Evolutionary conservation across 768 basidiomycete genomes (phyloP), one percentile per base, ranked within the genome.

Genomic region (Thelephora ganbajun): DNA sequence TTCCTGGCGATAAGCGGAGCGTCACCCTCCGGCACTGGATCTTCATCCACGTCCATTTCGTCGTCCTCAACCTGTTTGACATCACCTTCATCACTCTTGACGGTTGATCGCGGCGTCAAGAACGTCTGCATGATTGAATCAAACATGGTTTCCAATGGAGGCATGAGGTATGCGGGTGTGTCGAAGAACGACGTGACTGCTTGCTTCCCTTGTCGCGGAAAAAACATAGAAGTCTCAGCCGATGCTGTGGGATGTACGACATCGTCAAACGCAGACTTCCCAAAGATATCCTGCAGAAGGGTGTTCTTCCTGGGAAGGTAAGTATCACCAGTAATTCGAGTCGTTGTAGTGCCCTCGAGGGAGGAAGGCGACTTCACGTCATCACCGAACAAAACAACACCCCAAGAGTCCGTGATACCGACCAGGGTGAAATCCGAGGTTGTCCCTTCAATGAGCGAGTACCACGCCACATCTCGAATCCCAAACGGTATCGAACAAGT

Each of bases 251-350:
- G 56, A 11, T 52, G 45, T 14, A 61, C 52, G 33, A 58, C 51
- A 30, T 66, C 59, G 5, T 57, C 55, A 54, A 91, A 78, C 2
- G 83, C 83, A 39, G 86, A 76, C 50, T 75, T 68, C 35, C 92
- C 92, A 58, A 94, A 96, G 57, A 93, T 86, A 57, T 93, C 90
- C 61, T 89, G 83, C 65, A 93, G 89, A 6, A 96, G 67, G 6
- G 87, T 83, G 49, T 70, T 67, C 51, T 57, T 68, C 19, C 61
- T 59, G 6, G 69, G 54, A 2, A 57, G 58, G 34, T 50, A 35
- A 9, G 57, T 50, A 18, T 56, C 57, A 43, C 59, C 57, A 44
- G 49, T 58, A 48, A 71, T 63, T 22, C 22, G 6, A 18, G 39
- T 41, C 6, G 39, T 22, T 22, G 39, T 41, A 22, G 18, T 41